These are phyloP conservation scores for Corymbia calophylla DNA, from an alignment of 441 rosid species.

Conservation along the genomic window DNA sequence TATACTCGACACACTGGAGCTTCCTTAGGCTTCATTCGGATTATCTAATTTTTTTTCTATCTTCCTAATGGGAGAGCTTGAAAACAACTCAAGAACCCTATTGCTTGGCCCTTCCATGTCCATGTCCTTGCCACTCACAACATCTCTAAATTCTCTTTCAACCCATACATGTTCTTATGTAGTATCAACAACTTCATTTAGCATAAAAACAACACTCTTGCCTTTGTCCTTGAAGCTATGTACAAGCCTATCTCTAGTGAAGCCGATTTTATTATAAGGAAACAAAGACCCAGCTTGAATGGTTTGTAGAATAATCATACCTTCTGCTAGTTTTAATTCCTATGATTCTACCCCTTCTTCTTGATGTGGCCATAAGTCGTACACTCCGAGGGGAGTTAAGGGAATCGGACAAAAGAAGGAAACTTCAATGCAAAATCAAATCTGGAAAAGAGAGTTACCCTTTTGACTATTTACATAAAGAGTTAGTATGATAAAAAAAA, in stretches of 20 bases:
- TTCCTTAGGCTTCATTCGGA: conserved; percentile 58
- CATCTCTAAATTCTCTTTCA: conserved; percentile 8
- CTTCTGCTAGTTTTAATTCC: conserved; percentile 33
- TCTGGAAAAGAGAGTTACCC: background rate
- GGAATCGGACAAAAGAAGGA: background rate
- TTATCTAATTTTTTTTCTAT: conserved; percentile 38
- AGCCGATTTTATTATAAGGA: conserved; percentile 11
- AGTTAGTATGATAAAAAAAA: too few species aligned
- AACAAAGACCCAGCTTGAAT: conserved; percentile 15
- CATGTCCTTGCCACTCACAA: conserved; percentile 25
- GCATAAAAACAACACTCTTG: conserved; percentile 45
- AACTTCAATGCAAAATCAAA: background rate
- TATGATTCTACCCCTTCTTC: conserved; percentile 26
- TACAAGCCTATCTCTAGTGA: conserved; percentile 19
- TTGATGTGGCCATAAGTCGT: background rate
- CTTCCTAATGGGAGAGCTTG: conserved; percentile 56
- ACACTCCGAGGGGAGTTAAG: background rate
- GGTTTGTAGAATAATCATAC: conserved; percentile 45
- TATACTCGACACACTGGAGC: conserved; percentile 45
- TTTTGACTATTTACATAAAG: background rate
- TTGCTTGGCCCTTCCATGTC: conserved; percentile 69
- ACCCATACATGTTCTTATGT: conserved; percentile 28
- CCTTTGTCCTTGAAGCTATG: conserved; percentile 55
- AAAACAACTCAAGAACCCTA: conserved; percentile 82
- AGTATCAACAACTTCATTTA: conserved; percentile 18